These are phyloP conservation scores for Lichtheimia ornata DNA, from an alignment of 371 early-diverging fungal species.

Conservation along the genomic window DNA sequence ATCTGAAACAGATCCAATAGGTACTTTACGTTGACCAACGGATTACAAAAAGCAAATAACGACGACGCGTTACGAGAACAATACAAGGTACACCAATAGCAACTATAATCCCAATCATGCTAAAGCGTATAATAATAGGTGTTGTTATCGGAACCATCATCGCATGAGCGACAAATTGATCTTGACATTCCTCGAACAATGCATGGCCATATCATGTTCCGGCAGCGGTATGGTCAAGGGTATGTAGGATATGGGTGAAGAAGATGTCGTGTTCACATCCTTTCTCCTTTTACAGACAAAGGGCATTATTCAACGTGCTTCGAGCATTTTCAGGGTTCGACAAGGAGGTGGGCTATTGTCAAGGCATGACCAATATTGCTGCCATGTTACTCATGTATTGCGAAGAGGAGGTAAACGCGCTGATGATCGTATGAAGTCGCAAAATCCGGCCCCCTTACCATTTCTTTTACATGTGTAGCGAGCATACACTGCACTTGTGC, in stretches of 20 bases:
- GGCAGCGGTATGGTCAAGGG: constrained; percentile 66
- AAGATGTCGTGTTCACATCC: neutral
- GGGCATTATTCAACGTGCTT: constrained; percentile 79
- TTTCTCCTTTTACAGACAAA: constrained; percentile 41
- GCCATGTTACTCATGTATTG: constrained; percentile 88
- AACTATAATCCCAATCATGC: neutral
- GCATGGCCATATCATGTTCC: constrained; percentile 69
- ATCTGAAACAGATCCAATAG: constrained; percentile 14
- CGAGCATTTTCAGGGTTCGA: constrained; percentile 89
- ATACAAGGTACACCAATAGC: constrained; percentile 20
- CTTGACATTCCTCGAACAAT: constrained; percentile 66
- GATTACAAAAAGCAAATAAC: constrained; percentile 20
- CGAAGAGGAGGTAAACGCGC: constrained; percentile 76
- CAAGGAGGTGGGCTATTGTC: constrained; percentile 90
- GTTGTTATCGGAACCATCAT: constrained; percentile 27
- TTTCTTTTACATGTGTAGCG: constrained; percentile 26
- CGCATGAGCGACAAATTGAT: constrained; percentile 68
- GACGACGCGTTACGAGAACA: constrained; percentile 16
- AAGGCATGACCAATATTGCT: constrained; percentile 92
- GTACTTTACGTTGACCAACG: constrained; percentile 40
- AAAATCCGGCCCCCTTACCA: neutral
- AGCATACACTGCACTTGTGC: constrained; percentile 55
- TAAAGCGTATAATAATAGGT: constrained; percentile 10
- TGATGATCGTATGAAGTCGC: neutral
- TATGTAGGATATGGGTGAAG: constrained; percentile 17